Evolutionary conservation across 2,329 filamentous ascomycete species (phyloP).

Genomic region (Aspergillus jensenii): DNA sequence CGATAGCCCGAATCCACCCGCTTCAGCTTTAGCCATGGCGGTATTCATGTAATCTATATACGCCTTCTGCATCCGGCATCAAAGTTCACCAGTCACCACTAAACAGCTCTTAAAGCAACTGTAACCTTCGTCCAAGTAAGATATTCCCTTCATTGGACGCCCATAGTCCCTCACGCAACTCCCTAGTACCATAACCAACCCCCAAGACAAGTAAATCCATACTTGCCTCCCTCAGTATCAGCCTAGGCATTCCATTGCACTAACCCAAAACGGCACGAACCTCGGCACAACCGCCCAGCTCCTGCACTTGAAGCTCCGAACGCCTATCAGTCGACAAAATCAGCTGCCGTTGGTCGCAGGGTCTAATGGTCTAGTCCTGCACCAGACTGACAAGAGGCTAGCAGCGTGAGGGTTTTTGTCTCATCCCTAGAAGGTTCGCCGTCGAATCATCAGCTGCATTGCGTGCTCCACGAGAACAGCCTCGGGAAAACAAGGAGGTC

Average conservation of each 20-base stretch:
- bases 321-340: background rate
- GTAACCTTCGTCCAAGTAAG: background rate
- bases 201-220: background rate
- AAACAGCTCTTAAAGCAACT: background rate
- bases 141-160: background rate
- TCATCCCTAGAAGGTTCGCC: background rate
- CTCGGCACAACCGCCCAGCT: slow-evolving; percentile 9
- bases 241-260: slow-evolving; percentile 3
- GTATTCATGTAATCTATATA: background rate
- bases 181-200: background rate
- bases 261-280: slow-evolving; percentile 4
- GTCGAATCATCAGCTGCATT: slow-evolving; percentile 2
- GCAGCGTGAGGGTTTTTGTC: background rate
- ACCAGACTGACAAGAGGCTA: background rate
- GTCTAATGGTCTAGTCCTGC: background rate
- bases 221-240: background rate
- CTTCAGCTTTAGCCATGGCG: background rate
- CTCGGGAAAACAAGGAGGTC: slow-evolving; percentile 30
- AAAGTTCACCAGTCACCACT: background rate
- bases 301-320: slow-evolving; percentile 3
- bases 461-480: slow-evolving; percentile 25
- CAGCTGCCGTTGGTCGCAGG: background rate
- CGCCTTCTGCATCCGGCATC: background rate
- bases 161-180: background rate
- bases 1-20: background rate